phyloP scores from a whole-genome alignment of 768 basidiomycete species.

The Podaxis sp. region DNA sequence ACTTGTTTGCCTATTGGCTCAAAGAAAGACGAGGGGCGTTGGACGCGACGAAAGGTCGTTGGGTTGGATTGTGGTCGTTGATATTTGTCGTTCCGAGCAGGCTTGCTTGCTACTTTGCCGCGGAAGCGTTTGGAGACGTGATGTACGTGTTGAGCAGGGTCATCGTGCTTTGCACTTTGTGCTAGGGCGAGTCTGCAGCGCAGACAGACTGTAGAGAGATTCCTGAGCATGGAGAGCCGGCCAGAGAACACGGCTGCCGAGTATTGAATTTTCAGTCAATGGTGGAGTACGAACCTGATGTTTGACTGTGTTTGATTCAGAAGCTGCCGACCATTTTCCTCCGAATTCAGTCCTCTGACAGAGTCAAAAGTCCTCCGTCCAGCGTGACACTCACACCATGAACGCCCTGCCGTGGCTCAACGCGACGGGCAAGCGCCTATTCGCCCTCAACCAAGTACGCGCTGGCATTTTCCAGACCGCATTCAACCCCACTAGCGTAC shows the following conservation, averaged over 20 bases:
- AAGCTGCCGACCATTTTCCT: neutral
- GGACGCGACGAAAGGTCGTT: neutral
- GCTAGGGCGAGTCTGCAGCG: neutral
- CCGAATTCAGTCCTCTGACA: neutral
- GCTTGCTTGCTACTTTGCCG: neutral
- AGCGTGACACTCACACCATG: slow-evolving; percentile 21
- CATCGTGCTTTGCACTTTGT: neutral
- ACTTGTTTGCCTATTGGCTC: neutral
- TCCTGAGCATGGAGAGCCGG: neutral
- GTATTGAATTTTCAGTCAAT: neutral
- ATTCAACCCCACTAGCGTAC: slow-evolving; percentile 78
- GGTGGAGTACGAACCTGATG: neutral
- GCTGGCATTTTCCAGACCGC: slow-evolving; percentile 82
- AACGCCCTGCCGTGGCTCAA: slow-evolving; percentile 7
- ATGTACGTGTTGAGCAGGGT: neutral
- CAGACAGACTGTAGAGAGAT: neutral
- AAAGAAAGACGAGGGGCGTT: neutral
- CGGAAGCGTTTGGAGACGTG: neutral
- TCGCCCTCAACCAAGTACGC: slow-evolving; percentile 60
- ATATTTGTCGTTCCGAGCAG: neutral
- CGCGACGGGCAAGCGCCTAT: slow-evolving; percentile 37
- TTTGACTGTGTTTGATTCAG: neutral
- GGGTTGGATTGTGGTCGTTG: neutral
- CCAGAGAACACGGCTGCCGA: neutral
- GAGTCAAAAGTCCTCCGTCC: neutral